phyloP scores from a whole-genome alignment of 352 stramenopile genomes.

The Salisapilia sapeloensis region DNA sequence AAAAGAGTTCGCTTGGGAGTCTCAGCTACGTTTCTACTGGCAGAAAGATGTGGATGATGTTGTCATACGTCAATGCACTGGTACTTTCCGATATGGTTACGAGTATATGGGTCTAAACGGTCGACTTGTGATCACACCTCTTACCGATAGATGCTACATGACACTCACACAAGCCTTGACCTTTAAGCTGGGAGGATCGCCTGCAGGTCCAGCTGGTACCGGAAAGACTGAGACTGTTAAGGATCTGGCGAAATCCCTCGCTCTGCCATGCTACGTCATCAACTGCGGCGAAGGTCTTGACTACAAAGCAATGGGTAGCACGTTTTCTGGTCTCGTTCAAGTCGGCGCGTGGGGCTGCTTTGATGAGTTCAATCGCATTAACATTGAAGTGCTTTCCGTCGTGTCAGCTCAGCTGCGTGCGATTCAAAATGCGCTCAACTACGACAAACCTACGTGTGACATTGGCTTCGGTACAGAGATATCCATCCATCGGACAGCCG shows the following conservation, averaged over 20 bases:
- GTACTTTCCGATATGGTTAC: conserved; percentile 85
- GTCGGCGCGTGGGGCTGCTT: conserved; percentile 79
- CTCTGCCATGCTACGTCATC: conserved; percentile 85
- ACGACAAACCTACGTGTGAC: conserved; percentile 81
- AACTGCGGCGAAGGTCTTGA: conserved; percentile 85
- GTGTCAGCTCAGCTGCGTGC: conserved; percentile 78
- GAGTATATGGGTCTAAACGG: conserved; percentile 90
- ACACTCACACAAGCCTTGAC: conserved; percentile 86
- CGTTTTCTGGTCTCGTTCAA: conserved; percentile 81
- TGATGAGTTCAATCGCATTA: conserved; percentile 81
- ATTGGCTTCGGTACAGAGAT: conserved; percentile 87
- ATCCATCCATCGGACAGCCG: conserved; percentile 79
- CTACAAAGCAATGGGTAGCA: conserved; percentile 86
- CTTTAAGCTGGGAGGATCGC: conserved; percentile 84
- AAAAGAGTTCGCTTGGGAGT: conserved; percentile 85
- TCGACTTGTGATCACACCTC: conserved; percentile 83
- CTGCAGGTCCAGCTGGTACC: conserved; percentile 79
- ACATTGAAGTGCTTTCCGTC: conserved; percentile 76
- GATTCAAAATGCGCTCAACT: conserved; percentile 88
- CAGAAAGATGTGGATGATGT: conserved; percentile 82
- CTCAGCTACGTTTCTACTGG: conserved; percentile 84
- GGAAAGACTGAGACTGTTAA: conserved; percentile 91
- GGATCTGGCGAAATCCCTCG: conserved; percentile 84
- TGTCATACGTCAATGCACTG: conserved; percentile 84
- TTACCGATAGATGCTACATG: conserved; percentile 91